Conservation (phyloP, 495 filamentous ascomycete genomes). For the Xylaria acuta region DNA sequence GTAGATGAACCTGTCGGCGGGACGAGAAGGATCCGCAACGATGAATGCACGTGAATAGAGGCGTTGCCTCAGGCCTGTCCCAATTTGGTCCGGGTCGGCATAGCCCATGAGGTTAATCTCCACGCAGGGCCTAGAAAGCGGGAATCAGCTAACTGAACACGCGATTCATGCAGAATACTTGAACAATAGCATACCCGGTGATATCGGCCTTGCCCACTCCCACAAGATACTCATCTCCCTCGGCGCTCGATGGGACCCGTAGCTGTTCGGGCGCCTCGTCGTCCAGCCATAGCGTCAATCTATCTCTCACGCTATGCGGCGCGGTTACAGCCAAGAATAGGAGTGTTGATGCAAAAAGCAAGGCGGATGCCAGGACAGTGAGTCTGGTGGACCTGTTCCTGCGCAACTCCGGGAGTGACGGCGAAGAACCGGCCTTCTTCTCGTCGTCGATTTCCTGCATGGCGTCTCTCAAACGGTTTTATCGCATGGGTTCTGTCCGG, state of each 20-base stretch:
- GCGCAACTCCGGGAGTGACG: neutral
- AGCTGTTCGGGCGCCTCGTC: neutral
- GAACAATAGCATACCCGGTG: slow-evolving; percentile 68
- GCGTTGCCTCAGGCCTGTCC: slow-evolving; percentile 86
- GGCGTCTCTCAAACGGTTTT: neutral
- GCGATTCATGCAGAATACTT: neutral
- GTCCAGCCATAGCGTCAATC: slow-evolving; percentile 6
- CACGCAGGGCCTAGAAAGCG: slow-evolving; percentile 72
- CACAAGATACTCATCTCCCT: slow-evolving; percentile 70
- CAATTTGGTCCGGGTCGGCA: slow-evolving; percentile 84
- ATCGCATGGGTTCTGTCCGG: neutral
- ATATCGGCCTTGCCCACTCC: slow-evolving; percentile 95
- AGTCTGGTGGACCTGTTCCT: slow-evolving; percentile 11
- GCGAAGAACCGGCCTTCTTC: slow-evolving; percentile 23
- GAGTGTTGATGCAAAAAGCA: slow-evolving; percentile 7
- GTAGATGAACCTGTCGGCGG: slow-evolving; percentile 81
- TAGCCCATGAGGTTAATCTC: slow-evolving; percentile 94
- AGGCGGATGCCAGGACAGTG: neutral
- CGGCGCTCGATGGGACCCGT: slow-evolving; percentile 6
- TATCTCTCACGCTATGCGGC: slow-evolving; percentile 10
- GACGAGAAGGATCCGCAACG: slow-evolving; percentile 69
- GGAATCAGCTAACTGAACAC: slow-evolving; percentile 23
- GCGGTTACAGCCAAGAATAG: slow-evolving; percentile 10
- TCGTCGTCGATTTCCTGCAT: slow-evolving; percentile 19
- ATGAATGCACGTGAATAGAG: slow-evolving; percentile 93